Conservation (phyloP, 257 asterid species). For the Solanum tarijense region DNA sequence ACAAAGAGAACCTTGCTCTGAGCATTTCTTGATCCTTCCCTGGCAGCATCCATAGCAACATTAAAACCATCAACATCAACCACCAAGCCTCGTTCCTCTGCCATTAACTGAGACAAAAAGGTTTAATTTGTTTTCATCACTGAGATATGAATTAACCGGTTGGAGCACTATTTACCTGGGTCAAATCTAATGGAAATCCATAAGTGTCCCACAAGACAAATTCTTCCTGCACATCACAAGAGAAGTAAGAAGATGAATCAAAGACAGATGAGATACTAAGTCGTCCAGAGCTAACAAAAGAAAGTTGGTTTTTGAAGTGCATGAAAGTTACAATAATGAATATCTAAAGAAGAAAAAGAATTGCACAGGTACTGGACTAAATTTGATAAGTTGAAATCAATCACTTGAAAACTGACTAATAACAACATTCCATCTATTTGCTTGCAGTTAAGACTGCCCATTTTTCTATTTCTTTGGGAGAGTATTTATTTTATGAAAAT, state of each 20-base stretch:
- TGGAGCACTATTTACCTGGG: constrained; percentile 52
- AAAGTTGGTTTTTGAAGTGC: neutral
- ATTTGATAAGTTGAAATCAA: neutral
- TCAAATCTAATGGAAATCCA: constrained; percentile 95
- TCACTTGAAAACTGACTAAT: neutral
- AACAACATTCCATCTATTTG: neutral
- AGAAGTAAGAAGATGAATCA: constrained; percentile 7
- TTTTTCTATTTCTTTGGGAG: neutral
- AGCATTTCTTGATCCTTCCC: constrained; percentile 90
- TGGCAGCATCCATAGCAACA: constrained; percentile 68
- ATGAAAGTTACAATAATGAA: neutral
- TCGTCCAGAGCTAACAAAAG: neutral
- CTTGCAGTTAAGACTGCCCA: neutral
- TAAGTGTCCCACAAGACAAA: constrained; percentile 94
- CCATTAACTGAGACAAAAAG: constrained; percentile 65
- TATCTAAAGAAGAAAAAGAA: neutral
- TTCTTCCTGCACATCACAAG: constrained; percentile 66
- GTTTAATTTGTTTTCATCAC: neutral
- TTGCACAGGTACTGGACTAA: neutral
- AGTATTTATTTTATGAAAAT: neutral
- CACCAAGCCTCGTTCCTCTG: constrained; percentile 83
- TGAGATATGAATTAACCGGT: neutral
- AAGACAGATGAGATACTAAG: neutral
- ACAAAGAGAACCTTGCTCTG: constrained; percentile 65
- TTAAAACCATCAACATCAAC: constrained; percentile 76